A percentile compares a stretch with the other conserved stretches of the same genome.
Conservation (phyloP, 164 flowering plant genomes). For the Cinnamomum micranthum region DNA sequence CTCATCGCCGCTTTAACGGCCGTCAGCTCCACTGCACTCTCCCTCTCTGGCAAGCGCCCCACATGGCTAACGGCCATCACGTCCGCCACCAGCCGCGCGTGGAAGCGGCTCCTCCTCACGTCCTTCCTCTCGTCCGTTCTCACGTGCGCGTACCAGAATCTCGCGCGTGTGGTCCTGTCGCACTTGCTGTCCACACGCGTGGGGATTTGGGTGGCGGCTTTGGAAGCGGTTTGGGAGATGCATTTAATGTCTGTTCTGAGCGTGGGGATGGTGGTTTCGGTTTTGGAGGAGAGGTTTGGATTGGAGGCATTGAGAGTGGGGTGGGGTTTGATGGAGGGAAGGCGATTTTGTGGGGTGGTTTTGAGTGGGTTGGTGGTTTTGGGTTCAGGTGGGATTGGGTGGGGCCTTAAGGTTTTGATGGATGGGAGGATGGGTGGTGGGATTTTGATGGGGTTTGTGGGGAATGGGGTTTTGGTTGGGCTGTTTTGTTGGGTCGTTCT, state of each 20-base stretch:
- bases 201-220: slow-evolving; percentile 6
- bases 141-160: slow-evolving; percentile 12
- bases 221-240: slow-evolving; percentile 30
- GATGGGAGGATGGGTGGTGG: slow-evolving; percentile 12
- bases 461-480: slow-evolving; percentile 16
- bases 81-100: slow-evolving; percentile 20
- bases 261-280: slow-evolving; percentile 47
- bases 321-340: slow-evolving; percentile 38
- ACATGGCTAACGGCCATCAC: slow-evolving; percentile 9
- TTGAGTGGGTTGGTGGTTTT: slow-evolving; percentile 30
- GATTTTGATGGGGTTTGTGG: slow-evolving; percentile 16
- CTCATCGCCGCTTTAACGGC: slow-evolving; percentile 32
- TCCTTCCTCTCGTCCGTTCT: slow-evolving; percentile 26
- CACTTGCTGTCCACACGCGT: neutral
- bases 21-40: slow-evolving; percentile 21
- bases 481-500: slow-evolving; percentile 33
- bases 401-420: slow-evolving; percentile 13
- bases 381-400: slow-evolving; percentile 25
- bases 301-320: slow-evolving; percentile 41
- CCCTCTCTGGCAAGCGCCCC: slow-evolving; percentile 15
- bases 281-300: slow-evolving; percentile 42
- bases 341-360: slow-evolving; percentile 41
- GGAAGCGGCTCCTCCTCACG: slow-evolving; percentile 35
- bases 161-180: slow-evolving; percentile 8
- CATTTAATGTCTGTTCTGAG: slow-evolving; percentile 43